Evolutionary conservation across 805 yeast species (phyloP).

Genomic region (Hermanozyma aechmeae): DNA sequence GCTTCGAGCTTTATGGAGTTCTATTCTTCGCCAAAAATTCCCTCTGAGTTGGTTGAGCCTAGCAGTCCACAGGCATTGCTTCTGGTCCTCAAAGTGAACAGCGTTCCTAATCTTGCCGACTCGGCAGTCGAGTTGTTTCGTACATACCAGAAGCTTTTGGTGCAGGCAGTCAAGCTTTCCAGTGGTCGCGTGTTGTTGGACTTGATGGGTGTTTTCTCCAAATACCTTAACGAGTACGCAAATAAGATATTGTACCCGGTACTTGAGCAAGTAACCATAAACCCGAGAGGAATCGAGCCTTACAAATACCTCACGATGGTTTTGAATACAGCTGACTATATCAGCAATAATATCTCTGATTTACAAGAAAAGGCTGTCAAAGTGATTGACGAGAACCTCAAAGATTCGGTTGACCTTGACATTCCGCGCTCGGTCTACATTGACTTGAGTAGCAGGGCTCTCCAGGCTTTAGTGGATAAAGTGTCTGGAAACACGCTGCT

Average conservation of each 20-base stretch:
- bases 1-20: conserved; percentile 57
- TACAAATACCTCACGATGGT: conserved; percentile 60
- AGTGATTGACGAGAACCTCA: conserved; percentile 24
- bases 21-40: conserved; percentile 46
- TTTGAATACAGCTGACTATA: conserved; percentile 84
- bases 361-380: conserved; percentile 51
- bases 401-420: conserved; percentile 43
- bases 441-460: conserved; percentile 47
- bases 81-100: conserved; percentile 34
- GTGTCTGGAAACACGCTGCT: conserved; percentile 53
- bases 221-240: conserved; percentile 46
- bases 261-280: conserved; percentile 12
- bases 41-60: conserved; percentile 22
- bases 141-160: conserved; percentile 59
- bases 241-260: conserved; percentile 23
- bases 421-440: conserved; percentile 46
- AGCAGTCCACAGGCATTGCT: conserved; percentile 15
- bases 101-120: conserved; percentile 60
- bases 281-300: conserved; percentile 42
- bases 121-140: conserved; percentile 85
- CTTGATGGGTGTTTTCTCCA: conserved; percentile 51
- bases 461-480: conserved; percentile 46
- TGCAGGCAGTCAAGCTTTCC: conserved; percentile 15
- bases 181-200: conserved; percentile 9
- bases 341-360: conserved; percentile 70